Evolutionary conservation across 768 basidiomycete genomes (phyloP).

Genomic region (Serendipita sp.): DNA sequence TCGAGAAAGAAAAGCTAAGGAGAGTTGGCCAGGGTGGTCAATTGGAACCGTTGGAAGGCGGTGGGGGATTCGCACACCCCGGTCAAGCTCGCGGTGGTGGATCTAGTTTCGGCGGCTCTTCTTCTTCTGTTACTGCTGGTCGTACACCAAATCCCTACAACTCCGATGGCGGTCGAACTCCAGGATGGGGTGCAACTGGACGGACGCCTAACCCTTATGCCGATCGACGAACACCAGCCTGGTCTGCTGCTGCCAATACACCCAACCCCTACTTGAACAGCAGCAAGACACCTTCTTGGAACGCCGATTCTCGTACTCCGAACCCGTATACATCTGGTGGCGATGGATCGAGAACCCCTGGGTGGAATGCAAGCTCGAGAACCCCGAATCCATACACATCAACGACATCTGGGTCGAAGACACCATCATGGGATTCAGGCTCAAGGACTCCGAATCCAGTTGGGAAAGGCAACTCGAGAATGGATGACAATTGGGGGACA

Average conservation of each 20-base stretch:
- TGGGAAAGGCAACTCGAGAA: constrained; percentile 17
- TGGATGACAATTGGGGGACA: constrained; percentile 18
- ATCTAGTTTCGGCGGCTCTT: constrained; percentile 23
- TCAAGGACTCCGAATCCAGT: constrained; percentile 11
- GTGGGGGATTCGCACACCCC: constrained; percentile 15
- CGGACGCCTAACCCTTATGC: constrained; percentile 32
- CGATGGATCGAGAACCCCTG: constrained; percentile 18
- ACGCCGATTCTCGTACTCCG: constrained; percentile 33
- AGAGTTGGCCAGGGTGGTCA: constrained; percentile 53
- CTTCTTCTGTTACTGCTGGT: constrained; percentile 7
- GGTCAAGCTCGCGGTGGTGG: constrained; percentile 14
- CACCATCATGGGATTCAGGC: constrained; percentile 15
- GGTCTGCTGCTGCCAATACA: constrained; percentile 43
- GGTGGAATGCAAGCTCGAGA: constrained; percentile 19
- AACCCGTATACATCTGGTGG: constrained; percentile 29
- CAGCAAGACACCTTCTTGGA: constrained; percentile 42
- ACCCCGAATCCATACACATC: constrained; percentile 14
- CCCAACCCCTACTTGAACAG: constrained; percentile 54
- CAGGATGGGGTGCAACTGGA: constrained; percentile 15
- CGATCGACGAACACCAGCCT: constrained; percentile 47
- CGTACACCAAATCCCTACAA: constrained; percentile 39
- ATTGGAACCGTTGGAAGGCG: constrained; percentile 21
- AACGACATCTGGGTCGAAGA: constrained; percentile 14
- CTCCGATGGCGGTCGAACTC: constrained; percentile 13
- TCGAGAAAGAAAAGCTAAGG: constrained; percentile 64